These are phyloP conservation scores for Loxodes magnus DNA, from an alignment of 73 alveolate genomes.

Conservation along the genomic window DNA sequence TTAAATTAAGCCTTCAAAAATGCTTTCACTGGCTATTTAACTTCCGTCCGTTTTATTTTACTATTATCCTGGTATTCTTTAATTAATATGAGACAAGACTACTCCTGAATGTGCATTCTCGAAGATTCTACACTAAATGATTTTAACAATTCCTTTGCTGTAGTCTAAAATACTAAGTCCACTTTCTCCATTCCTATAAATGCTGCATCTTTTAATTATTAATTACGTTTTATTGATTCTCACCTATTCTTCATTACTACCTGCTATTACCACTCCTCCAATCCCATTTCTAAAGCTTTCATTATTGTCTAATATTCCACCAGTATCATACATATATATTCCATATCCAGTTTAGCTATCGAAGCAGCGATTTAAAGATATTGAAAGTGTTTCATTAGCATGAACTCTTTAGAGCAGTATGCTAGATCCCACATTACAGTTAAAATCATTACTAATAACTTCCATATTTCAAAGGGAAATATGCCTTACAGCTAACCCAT, in stretches of 20 bases:
- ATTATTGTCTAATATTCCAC: constrained; percentile 2
- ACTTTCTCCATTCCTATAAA: constrained; percentile 12
- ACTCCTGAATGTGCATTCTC: constrained; percentile 17
- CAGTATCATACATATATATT: constrained; percentile 11
- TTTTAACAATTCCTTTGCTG: constrained; percentile 7
- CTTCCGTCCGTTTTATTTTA: no score
- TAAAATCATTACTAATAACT: neutral
- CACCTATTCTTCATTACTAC: neutral
- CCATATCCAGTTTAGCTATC: constrained; percentile 18
- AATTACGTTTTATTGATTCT: constrained; percentile 1
- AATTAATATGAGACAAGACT: no score
- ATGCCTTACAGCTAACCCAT: constrained; percentile 10
- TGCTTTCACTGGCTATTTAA: no score
- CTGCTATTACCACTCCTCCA: constrained; percentile 20
- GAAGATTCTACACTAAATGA: neutral
- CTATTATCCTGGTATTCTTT: no score
- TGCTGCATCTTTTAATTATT: neutral
- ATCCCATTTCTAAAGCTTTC: constrained; percentile 1
- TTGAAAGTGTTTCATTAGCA: neutral
- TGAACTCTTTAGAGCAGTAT: constrained; percentile 7
- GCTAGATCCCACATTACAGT: neutral
- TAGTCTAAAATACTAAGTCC: constrained; percentile 13
- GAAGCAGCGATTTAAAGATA: neutral
- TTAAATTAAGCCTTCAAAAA: no score
- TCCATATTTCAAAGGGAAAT: neutral